Conservation (phyloP, 1,139 yeast species). For the Hemisphaericaspora xylanilytica region DNA sequence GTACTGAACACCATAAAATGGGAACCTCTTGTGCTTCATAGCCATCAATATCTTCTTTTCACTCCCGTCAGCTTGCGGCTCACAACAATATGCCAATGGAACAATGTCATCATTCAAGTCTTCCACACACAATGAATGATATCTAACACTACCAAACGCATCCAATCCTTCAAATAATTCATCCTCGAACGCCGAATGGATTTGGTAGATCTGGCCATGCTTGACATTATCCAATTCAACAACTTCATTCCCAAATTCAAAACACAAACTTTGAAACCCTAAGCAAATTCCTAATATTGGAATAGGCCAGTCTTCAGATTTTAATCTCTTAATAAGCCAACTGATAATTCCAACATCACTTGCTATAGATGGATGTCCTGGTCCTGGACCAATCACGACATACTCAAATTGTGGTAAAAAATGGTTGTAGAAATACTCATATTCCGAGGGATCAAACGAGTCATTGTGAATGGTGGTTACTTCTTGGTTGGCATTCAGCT, state of each 20-base stretch:
- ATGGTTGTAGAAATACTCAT: conserved; percentile 34
- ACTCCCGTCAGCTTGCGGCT: conserved; percentile 26
- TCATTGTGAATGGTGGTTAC: conserved; percentile 80
- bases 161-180: conserved; percentile 14
- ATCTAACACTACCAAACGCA: conserved; percentile 69
- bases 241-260: conserved; percentile 60
- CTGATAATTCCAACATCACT: conserved; percentile 77
- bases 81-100: conserved; percentile 57
- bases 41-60: conserved; percentile 68
- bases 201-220: conserved; percentile 81
- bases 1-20: conserved; percentile 92
- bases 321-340: conserved; percentile 39
- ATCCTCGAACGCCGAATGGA: conserved; percentile 36
- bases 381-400: conserved; percentile 93
- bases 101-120: conserved; percentile 31
- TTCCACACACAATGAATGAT: conserved; percentile 77
- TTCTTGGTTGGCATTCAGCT: conserved; percentile 47
- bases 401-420: conserved; percentile 60
- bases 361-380: conserved; percentile 75
- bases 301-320: conserved; percentile 23
- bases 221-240: conserved; percentile 54
- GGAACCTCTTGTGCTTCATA: conserved; percentile 55
- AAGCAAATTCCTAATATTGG: conserved; percentile 91
- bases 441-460: conserved; percentile 40
- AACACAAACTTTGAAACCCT: conserved; percentile 85